These are phyloP conservation scores for Magnusiomyces tetraspermus DNA, from an alignment of 1,139 yeast genomes.

Conservation along the genomic window DNA sequence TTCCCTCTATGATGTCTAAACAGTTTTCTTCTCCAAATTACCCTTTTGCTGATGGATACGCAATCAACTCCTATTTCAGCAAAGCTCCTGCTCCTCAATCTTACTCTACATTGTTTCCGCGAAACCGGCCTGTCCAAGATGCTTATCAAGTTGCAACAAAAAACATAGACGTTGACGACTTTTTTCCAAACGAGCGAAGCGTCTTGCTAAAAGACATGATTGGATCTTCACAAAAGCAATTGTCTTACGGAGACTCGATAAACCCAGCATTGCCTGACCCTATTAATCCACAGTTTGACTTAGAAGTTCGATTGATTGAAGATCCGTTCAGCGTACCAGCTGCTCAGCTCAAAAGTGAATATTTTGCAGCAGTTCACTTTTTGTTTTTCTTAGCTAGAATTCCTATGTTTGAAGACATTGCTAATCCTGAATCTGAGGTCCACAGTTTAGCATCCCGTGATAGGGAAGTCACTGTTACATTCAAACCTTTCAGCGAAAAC, in stretches of 20 bases:
- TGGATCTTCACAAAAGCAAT: not conserved
- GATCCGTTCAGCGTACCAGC: not conserved
- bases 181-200: not conserved
- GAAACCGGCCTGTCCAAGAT: not conserved
- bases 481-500: not conserved
- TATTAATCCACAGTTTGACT: conserved; percentile 1
- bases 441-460: not conserved
- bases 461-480: not conserved
- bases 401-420: not conserved
- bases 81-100: not conserved
- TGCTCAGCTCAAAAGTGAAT: not conserved
- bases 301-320: not conserved
- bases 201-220: not conserved
- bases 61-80: conserved; percentile 1
- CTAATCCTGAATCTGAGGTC: not conserved
- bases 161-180: not conserved
- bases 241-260: not conserved
- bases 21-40: not conserved
- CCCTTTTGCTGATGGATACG: not conserved
- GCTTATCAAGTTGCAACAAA: not conserved
- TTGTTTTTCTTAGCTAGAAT: conserved; percentile 1
- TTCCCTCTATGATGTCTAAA: not conserved
- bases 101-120: not conserved
- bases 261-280: not conserved
- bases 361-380: not conserved